Percentiles rank a stretch among this genome's conserved stretches.
Evolutionary conservation across 1,284 basidiomycete species (phyloP).

Genomic region (Ganoderma lucidum): DNA sequence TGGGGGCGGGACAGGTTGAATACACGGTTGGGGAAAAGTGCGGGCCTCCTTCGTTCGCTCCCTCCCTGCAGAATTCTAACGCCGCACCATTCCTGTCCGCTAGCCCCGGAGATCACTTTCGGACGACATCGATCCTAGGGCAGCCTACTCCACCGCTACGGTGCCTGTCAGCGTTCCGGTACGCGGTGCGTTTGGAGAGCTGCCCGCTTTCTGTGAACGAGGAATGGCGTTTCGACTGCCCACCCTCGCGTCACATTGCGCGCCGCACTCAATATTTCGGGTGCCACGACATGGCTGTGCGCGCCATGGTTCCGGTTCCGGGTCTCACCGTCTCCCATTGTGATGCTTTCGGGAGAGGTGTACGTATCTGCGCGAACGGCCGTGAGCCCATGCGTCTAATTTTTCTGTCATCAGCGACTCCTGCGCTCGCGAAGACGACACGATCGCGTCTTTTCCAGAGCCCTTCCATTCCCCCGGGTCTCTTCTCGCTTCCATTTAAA

Average conservation of each 20-base stretch:
- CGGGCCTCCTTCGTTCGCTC: constrained; percentile 23
- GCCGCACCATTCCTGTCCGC: constrained; percentile 28
- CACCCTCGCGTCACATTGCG: background rate
- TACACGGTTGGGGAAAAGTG: background rate
- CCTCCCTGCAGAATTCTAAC: constrained; percentile 28
- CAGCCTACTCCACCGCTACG: background rate
- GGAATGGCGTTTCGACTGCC: background rate
- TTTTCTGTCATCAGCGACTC: background rate
- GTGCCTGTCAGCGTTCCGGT: background rate
- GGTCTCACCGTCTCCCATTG: background rate
- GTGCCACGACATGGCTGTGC: background rate
- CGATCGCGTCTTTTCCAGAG: background rate
- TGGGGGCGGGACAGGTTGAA: constrained; percentile 1
- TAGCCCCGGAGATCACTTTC: constrained; percentile 8
- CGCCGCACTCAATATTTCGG: background rate
- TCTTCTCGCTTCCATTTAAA: constrained; percentile 7
- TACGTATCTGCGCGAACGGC: background rate
- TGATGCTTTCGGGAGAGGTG: background rate
- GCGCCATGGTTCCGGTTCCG: background rate
- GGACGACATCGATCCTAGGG: background rate
- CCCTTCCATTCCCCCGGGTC: background rate
- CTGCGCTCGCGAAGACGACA: background rate
- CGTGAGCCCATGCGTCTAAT: background rate
- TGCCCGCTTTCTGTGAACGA: background rate
- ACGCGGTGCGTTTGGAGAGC: background rate